Percentiles rank a stretch among this genome's conserved stretches.
These are phyloP conservation scores for Biscogniauxia marginata DNA, from an alignment of 2,329 filamentous ascomycete genomes.

Conservation along the genomic window DNA sequence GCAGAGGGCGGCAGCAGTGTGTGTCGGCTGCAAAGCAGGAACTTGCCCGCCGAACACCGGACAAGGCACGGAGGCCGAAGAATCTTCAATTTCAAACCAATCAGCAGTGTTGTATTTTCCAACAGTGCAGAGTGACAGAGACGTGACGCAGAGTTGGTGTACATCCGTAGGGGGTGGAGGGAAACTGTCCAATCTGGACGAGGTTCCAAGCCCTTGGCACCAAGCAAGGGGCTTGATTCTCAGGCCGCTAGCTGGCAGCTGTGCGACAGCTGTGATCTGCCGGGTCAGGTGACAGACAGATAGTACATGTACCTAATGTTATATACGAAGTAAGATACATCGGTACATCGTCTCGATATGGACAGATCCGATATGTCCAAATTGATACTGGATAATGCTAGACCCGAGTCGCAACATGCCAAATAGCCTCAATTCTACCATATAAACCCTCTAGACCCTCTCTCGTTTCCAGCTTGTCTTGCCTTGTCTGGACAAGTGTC, in stretches of 20 bases:
- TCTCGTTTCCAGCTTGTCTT: background rate
- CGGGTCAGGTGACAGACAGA: too few species aligned
- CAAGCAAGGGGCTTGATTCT: background rate
- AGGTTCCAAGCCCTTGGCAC: background rate
- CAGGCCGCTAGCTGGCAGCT: background rate
- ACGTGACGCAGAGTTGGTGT: background rate
- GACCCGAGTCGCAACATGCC: conserved; percentile 16
- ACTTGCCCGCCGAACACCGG: conserved; percentile 23
- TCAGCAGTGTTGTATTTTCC: conserved; percentile 19
- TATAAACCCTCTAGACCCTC: background rate
- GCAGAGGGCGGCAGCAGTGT: background rate
- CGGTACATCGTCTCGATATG: conserved; percentile 17
- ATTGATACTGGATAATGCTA: conserved; percentile 21
- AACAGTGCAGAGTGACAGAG: conserved; percentile 3
- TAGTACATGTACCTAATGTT: too few species aligned
- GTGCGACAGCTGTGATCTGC: background rate
- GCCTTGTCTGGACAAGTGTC: background rate
- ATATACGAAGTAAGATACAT: too few species aligned
- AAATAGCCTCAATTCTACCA: conserved; percentile 25
- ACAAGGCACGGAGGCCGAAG: conserved; percentile 22
- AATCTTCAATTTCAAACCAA: conserved; percentile 25
- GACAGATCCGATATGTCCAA: conserved; percentile 27
- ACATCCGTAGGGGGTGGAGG: background rate
- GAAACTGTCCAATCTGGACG: background rate
- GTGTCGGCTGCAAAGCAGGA: conserved; percentile 14